phyloP scores from a whole-genome alignment of 2,329 filamentous ascomycete genomes.

The Albifimbria verrucaria region DNA sequence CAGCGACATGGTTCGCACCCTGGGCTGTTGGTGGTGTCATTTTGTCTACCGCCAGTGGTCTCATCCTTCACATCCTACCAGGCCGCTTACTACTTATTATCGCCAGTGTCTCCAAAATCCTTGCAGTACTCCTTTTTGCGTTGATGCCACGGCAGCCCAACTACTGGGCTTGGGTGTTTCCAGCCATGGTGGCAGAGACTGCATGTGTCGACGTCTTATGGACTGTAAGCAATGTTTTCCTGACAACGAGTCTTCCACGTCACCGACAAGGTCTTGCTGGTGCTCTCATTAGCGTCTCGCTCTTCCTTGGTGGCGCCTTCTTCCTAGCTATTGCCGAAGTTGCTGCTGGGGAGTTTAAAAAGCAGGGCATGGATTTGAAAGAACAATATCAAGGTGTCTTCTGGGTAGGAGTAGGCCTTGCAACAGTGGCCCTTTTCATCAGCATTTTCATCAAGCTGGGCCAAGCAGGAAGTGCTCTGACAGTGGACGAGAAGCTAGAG shows the following conservation, averaged over 20 bases:
- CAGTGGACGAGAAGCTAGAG: constrained; percentile 13
- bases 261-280: constrained; percentile 62
- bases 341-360: constrained; percentile 36
- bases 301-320: constrained; percentile 62
- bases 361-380: constrained; percentile 35
- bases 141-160: constrained; percentile 48
- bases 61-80: constrained; percentile 53
- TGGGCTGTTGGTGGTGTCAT: constrained; percentile 57
- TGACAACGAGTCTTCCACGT: constrained; percentile 59
- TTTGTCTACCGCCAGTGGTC: constrained; percentile 50
- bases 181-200: constrained; percentile 56
- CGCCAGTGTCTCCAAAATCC: constrained; percentile 47
- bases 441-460: constrained; percentile 20
- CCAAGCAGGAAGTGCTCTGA: constrained; percentile 17
- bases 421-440: constrained; percentile 43
- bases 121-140: constrained; percentile 52
- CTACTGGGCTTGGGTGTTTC: constrained; percentile 65
- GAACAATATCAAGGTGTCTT: constrained; percentile 58
- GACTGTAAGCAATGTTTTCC: constrained; percentile 65
- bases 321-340: constrained; percentile 64
- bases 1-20: constrained; percentile 58
- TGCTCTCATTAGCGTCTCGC: constrained; percentile 58
- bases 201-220: constrained; percentile 65
- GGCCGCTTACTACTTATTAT: constrained; percentile 51
- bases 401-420: constrained; percentile 56